Percentiles rank a stretch among this genome's conserved stretches.
These are phyloP conservation scores for Moesziomyces antarcticus DNA, from an alignment of 1,284 basidiomycete genomes.

Conservation along the genomic window DNA sequence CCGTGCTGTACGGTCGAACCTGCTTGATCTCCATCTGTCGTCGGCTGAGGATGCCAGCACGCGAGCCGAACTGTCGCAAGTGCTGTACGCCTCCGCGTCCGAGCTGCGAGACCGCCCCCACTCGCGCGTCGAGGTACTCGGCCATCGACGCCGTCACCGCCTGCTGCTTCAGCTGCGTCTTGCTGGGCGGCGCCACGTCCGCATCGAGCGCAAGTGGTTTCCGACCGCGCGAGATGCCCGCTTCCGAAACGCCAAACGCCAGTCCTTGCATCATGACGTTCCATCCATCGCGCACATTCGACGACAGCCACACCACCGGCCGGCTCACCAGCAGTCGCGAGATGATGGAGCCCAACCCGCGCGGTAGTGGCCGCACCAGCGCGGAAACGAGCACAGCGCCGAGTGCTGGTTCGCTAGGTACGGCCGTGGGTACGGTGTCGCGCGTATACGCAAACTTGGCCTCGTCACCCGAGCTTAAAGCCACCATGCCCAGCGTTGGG, in stretches of 20 bases:
- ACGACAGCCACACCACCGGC: slow-evolving; percentile 34
- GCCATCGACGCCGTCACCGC: too few species aligned
- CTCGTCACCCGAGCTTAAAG: not conserved
- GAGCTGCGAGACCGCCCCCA: too few species aligned
- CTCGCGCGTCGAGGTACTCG: too few species aligned
- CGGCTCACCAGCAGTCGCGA: slow-evolving; percentile 7
- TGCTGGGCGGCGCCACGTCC: too few species aligned
- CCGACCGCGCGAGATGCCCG: slow-evolving; percentile 15
- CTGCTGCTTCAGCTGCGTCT: too few species aligned
- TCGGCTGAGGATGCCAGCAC: too few species aligned
- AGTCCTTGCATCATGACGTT: slow-evolving; percentile 43
- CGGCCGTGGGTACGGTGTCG: slow-evolving; percentile 17
- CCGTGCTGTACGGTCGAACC: too few species aligned
- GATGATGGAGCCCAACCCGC: slow-evolving; percentile 14
- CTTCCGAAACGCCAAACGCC: slow-evolving; percentile 32
- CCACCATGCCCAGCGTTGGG: not conserved
- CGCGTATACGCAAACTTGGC: slow-evolving; percentile 22
- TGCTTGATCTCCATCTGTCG: too few species aligned
- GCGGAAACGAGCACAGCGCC: slow-evolving; percentile 25
- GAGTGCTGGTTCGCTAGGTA: slow-evolving; percentile 16
- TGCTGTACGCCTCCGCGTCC: too few species aligned
- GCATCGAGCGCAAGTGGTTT: too few species aligned
- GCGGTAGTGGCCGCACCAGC: slow-evolving; percentile 30
- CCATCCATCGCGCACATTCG: slow-evolving; percentile 45
- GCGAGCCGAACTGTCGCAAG: too few species aligned